Evolutionary conservation across 2,329 filamentous ascomycete genomes (phyloP).

Genomic region (Neonectria sp.): DNA sequence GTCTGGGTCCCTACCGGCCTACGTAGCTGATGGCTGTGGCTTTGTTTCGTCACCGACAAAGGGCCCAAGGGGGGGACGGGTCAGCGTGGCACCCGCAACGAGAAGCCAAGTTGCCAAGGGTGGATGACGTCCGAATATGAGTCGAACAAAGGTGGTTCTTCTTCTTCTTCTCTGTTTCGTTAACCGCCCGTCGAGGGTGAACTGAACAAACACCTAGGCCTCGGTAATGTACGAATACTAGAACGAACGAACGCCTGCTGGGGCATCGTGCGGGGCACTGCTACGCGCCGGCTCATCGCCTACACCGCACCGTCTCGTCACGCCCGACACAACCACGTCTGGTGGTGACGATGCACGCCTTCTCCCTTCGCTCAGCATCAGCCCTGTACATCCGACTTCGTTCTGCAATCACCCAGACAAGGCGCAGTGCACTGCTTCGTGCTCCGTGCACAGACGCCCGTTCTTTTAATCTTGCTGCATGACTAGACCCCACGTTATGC

Average conservation of each 20-base stretch:
- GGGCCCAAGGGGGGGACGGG: constrained; percentile 4
- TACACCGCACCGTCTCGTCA: constrained; percentile 1
- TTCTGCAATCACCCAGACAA: constrained; percentile 2
- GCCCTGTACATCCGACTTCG: neutral
- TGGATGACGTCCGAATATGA: constrained; percentile 4
- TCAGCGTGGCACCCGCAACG: constrained; percentile 26
- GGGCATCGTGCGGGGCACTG: neutral
- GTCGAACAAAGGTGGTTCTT: constrained; percentile 17
- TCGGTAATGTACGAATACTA: neutral
- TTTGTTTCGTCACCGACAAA: constrained; percentile 28
- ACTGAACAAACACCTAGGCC: neutral
- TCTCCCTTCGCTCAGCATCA: neutral
- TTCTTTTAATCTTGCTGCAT: constrained; percentile 21
- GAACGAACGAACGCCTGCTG: neutral
- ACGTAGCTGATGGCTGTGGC: constrained; percentile 11
- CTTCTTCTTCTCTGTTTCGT: neutral
- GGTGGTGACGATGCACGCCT: constrained; percentile 3
- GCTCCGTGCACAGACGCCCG: constrained; percentile 6
- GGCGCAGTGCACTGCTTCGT: constrained; percentile 8
- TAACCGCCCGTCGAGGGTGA: constrained; percentile 8
- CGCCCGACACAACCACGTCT: neutral
- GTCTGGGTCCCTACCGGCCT: constrained; percentile 14
- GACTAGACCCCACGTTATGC: constrained; percentile 18
- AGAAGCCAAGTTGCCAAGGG: constrained; percentile 22
- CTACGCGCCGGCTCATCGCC: neutral